These are phyloP conservation scores for Sporopachydermia lactativora DNA, from an alignment of 805 yeast genomes.

Conservation along the genomic window DNA sequence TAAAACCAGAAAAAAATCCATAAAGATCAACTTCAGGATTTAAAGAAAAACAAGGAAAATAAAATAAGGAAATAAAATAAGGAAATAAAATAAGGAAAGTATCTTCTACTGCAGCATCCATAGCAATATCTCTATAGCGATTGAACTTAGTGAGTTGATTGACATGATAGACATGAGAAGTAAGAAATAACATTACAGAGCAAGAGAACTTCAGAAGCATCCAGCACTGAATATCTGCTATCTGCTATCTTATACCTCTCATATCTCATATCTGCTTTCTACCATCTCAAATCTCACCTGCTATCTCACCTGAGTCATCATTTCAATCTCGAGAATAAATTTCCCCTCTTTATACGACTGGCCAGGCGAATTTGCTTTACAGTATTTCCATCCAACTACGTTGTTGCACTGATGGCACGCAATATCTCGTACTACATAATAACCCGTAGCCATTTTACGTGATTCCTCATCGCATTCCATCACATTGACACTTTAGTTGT, in stretches of 20 bases:
- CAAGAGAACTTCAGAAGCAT: no score
- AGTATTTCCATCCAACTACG: slow-evolving; percentile 51
- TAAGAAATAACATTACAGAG: no score
- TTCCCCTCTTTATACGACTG: slow-evolving; percentile 50
- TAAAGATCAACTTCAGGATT: not conserved
- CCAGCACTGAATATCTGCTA: no score
- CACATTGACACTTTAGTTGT: slow-evolving; percentile 25
- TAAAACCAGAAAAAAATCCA: not conserved
- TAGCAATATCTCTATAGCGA: no score
- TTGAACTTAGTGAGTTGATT: no score
- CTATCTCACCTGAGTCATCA: slow-evolving; percentile 11
- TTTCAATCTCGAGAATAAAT: slow-evolving; percentile 34
- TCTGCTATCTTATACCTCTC: no score
- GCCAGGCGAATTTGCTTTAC: slow-evolving; percentile 28
- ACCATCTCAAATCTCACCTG: no score
- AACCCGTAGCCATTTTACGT: slow-evolving; percentile 46
- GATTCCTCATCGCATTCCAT: slow-evolving; percentile 22
- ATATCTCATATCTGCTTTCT: no score
- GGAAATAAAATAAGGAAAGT: no score
- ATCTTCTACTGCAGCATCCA: no score
- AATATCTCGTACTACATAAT: slow-evolving; percentile 41
- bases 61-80: not conserved
- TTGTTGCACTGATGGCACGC: slow-evolving; percentile 38
- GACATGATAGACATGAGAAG: no score
- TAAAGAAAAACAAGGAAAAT: not conserved